Percentiles rank a stretch among this genome's conserved stretches.
Conservation (phyloP, 1,139 yeast genomes). For the Yamadazyma siamensis region DNA sequence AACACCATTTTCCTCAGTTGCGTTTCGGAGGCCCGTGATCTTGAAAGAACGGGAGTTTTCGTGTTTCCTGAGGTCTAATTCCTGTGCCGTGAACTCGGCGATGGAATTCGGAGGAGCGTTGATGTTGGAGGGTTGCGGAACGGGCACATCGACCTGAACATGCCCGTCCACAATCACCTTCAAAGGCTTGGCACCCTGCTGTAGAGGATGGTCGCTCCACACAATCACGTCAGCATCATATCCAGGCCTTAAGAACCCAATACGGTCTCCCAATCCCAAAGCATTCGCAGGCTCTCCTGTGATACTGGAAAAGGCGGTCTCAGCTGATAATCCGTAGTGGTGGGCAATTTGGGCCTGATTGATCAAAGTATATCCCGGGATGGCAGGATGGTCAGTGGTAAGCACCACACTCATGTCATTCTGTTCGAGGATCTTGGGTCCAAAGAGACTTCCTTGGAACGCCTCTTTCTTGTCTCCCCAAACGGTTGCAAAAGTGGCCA, state of each 20-base stretch:
- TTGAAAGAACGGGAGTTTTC: neutral
- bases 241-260: slow-evolving; percentile 10
- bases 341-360: slow-evolving; percentile 7
- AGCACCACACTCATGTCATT: slow-evolving; percentile 4
- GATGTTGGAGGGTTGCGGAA: neutral
- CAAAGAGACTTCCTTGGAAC: slow-evolving; percentile 5
- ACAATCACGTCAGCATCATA: slow-evolving; percentile 13
- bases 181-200: slow-evolving; percentile 10
- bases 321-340: slow-evolving; percentile 6
- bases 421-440: slow-evolving; percentile 5
- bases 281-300: slow-evolving; percentile 11
- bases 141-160: slow-evolving; percentile 1
- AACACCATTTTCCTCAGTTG: neutral
- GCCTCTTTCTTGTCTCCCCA: slow-evolving; percentile 8
- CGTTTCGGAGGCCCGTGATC: neutral
- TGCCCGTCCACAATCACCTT: slow-evolving; percentile 10
- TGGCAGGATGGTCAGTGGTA: slow-evolving; percentile 7
- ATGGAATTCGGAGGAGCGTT: slow-evolving; percentile 1
- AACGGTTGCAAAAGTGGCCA: slow-evolving; percentile 5
- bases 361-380: slow-evolving; percentile 5
- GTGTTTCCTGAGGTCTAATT: neutral
- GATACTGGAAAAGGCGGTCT: slow-evolving; percentile 8
- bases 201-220: slow-evolving; percentile 12
- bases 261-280: slow-evolving; percentile 6
- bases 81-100: neutral